phyloP scores from a whole-genome alignment of 257 asterid genomes.

The Ligustrum vulgare region DNA sequence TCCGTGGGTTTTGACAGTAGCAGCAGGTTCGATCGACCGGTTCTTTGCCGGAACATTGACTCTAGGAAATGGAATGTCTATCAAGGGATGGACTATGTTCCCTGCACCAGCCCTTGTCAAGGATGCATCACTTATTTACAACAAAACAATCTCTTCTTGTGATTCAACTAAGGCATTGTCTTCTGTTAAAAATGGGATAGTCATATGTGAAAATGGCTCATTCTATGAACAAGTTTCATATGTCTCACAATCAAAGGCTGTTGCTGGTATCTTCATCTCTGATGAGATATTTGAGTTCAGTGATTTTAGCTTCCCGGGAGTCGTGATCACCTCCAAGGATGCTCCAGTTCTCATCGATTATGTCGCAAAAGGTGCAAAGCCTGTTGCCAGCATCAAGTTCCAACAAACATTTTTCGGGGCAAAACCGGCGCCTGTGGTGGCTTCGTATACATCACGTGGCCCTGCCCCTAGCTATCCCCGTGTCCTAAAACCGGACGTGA shows the following conservation, averaged over 20 bases:
- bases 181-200: background rate
- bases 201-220: constrained; percentile 25
- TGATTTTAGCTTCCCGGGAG: background rate
- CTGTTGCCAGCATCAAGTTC: constrained; percentile 29
- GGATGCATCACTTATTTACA: constrained; percentile 24
- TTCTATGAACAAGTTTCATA: background rate
- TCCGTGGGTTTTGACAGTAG: constrained; percentile 42
- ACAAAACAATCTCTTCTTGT: constrained; percentile 30
- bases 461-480: constrained; percentile 40
- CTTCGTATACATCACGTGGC: constrained; percentile 34
- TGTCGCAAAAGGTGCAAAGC: background rate
- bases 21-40: constrained; percentile 38
- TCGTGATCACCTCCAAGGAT: constrained; percentile 25
- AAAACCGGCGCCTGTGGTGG: constrained; percentile 29
- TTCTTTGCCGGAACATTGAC: constrained; percentile 38
- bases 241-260: constrained; percentile 12
- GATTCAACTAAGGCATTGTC: constrained; percentile 21
- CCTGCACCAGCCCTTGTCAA: constrained; percentile 24
- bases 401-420: constrained; percentile 36
- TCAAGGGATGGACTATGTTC: constrained; percentile 38
- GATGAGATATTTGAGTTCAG: background rate
- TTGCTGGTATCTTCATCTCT: constrained; percentile 20
- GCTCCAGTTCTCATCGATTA: constrained; percentile 23
- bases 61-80: constrained; percentile 31
- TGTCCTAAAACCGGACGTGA: constrained; percentile 40